Evolutionary conservation across 2,329 filamentous ascomycete species (phyloP).

Genomic region (Metarhizium album): DNA sequence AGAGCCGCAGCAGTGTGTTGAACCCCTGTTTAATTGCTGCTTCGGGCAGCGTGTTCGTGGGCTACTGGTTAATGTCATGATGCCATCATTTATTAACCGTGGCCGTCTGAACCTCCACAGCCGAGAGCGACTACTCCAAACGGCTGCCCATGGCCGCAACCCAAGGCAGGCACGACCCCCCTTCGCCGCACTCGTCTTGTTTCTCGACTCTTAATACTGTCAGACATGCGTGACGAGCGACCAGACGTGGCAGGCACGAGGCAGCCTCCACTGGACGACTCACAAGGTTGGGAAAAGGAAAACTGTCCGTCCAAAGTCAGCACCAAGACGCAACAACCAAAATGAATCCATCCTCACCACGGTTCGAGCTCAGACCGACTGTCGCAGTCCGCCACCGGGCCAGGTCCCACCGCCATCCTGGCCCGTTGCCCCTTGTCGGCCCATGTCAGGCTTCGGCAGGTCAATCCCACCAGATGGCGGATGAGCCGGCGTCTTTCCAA

Average conservation of each 20-base stretch:
- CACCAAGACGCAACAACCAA: background rate
- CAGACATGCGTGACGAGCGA: background rate
- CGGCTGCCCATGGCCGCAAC: background rate
- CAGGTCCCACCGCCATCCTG: conserved; percentile 2
- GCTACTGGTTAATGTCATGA: background rate
- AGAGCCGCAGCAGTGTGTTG: conserved; percentile 1
- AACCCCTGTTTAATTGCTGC: conserved; percentile 1
- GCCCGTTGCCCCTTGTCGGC: background rate
- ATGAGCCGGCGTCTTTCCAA: conserved; percentile 1
- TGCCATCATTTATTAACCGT: background rate
- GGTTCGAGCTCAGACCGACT: background rate
- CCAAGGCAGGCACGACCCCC: background rate
- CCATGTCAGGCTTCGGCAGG: background rate
- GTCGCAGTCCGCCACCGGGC: background rate
- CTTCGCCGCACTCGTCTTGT: background rate
- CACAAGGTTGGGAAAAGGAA: background rate
- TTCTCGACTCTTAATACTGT: background rate
- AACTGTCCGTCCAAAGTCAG: background rate
- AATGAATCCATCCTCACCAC: background rate
- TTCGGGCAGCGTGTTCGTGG: background rate
- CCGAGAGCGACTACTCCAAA: no score
- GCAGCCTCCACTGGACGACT: background rate
- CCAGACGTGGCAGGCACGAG: background rate
- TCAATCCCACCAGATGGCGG: background rate
- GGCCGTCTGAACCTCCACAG: background rate